Evolutionary conservation across 495 filamentous ascomycete species (phyloP), one percentile per base, ranked within the genome.

Genomic region (Hypoxylon fragiforme): DNA sequence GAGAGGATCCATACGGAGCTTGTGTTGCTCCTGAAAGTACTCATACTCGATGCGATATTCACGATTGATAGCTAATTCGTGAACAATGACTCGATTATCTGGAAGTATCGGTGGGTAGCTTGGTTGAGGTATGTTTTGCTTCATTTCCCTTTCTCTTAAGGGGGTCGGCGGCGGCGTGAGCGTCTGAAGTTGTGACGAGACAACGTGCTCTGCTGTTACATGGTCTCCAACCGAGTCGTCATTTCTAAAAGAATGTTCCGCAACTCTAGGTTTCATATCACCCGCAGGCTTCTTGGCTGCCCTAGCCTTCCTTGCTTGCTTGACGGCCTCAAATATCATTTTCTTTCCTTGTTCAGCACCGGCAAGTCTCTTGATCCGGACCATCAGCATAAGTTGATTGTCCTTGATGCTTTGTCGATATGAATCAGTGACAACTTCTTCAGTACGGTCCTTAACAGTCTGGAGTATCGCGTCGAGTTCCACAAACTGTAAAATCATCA

Each of bases 391-490:
- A 14, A 95, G 81, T 66, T 98, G 94, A 62, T 97, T 96, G 57
- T 97, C 87, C 8, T 90, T 81, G 50, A 98, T 97, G 30, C 92
- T 95, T 63, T 96, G 85, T 50, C 85, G 84, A 67, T 97, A 98
- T 41, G 96, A 91, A 34, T 86, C 85, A 30, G 92, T 84, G 19
- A 95, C 94, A 16, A 85, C 85, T n/a, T 86, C 89, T 31, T 88
- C 86, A 14, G 81, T 86, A 55, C 92, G 89, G 67, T 95, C 84
- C 61, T 97, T 97, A 65, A 97, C 92, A 7, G 89, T 92, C 65
- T 96, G 91, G 85, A 91, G 96, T 24, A 98, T 98, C 18, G 91
- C 83, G 66, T 98, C 94, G 13, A 98, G 75, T 67, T 96, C 92
- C 22, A 95, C 87, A 67, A 96, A 97, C 67, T 96, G 91, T 37